Evolutionary conservation across 169 alveolate genomes (phyloP).

Genomic region (Cryptosporidium baileyi): DNA sequence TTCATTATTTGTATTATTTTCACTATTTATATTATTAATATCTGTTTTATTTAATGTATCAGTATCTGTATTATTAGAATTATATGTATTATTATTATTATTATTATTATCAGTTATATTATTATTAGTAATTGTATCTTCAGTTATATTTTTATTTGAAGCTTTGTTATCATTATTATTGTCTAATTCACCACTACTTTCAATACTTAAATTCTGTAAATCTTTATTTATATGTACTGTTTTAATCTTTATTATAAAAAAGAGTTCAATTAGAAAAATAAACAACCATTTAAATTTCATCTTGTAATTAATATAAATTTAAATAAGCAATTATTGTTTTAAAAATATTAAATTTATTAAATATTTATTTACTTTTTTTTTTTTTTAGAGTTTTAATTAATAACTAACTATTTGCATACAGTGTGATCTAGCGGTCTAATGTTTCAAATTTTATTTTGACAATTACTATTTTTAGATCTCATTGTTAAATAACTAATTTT

Average conservation of each 20-base stretch:
- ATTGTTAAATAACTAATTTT: no score
- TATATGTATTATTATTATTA: neutral
- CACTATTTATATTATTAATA: neutral
- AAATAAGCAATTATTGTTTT: neutral
- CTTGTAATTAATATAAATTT: neutral
- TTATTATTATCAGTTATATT: no score
- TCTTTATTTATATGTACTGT: conserved; percentile 15
- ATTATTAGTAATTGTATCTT: neutral
- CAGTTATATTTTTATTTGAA: neutral
- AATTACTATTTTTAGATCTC: no score
- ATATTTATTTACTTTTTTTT: no score
- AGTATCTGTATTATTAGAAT: neutral
- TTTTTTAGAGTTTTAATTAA: no score
- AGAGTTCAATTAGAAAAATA: neutral
- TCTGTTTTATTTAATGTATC: neutral
- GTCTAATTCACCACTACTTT: conserved; percentile 1
- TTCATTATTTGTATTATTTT: neutral
- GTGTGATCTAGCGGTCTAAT: no score
- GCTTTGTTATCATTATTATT: neutral
- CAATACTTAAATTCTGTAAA: conserved; percentile 53
- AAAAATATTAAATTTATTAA: no score
- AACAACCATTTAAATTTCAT: neutral
- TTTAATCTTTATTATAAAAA: neutral
- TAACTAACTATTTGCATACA: no score
- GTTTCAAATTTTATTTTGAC: no score